Evolutionary conservation across 2,329 filamentous ascomycete genomes (phyloP).

Genomic region (Lasiodiplodia gonubiensis): DNA sequence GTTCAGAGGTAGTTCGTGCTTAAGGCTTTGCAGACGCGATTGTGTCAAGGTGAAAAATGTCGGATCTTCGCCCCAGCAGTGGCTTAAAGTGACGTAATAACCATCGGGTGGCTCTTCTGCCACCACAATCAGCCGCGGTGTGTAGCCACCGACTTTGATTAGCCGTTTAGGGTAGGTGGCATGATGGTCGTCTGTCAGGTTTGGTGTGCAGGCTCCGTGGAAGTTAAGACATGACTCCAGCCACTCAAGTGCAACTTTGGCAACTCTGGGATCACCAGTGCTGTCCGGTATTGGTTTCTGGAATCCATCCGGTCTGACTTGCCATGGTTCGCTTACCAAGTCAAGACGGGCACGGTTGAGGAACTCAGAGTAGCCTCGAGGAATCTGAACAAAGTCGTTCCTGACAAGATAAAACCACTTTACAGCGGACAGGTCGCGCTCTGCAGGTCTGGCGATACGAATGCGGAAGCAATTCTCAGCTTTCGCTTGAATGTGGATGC

Average conservation of each 20-base stretch:
- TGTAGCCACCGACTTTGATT: accelerated
- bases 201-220: accelerated
- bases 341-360: too few species aligned
- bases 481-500: too few species aligned
- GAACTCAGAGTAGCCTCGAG: too few species aligned
- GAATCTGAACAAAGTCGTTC: too few species aligned
- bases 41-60: neutral
- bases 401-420: too few species aligned
- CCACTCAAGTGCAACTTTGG: neutral
- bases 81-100: neutral
- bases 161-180: neutral
- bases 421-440: too few species aligned
- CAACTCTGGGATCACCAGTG: neutral
- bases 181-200: neutral
- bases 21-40: neutral
- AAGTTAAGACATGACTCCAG: neutral
- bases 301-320: neutral
- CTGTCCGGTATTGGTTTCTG: neutral
- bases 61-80: neutral
- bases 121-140: neutral
- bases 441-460: too few species aligned
- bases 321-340: neutral
- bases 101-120: neutral
- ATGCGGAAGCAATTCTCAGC: too few species aligned
- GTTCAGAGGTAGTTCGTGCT: neutral